Evolutionary conservation across 306 rosid genomes (phyloP).

Genomic region (Citrullus mucosospermus): DNA sequence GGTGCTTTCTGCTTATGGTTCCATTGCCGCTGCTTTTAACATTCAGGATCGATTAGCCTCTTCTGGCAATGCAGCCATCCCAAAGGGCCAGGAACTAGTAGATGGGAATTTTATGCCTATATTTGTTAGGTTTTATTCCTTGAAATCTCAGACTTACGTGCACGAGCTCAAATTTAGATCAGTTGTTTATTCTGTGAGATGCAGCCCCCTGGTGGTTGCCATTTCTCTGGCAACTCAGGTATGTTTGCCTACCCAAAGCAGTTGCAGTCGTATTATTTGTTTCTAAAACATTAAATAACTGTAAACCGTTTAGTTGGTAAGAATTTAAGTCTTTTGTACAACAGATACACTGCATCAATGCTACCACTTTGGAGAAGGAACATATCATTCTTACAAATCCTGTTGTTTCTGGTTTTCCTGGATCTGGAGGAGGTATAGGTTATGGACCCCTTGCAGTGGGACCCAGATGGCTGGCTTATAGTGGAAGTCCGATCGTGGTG

Average conservation of each 20-base stretch:
- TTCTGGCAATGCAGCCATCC: constrained; percentile 28
- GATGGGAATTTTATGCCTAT: constrained; percentile 61
- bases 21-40: constrained; percentile 41
- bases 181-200: constrained; percentile 68
- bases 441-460: constrained; percentile 96
- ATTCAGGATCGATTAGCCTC: constrained; percentile 34
- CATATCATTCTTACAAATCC: constrained; percentile 81
- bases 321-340: constrained; percentile 5
- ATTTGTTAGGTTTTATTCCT: constrained; percentile 65
- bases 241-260: constrained; percentile 6
- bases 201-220: constrained; percentile 81
- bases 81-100: constrained; percentile 42
- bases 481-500: constrained; percentile 55
- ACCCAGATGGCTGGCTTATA: constrained; percentile 92
- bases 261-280: neutral
- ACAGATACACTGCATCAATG: constrained; percentile 87
- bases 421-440: constrained; percentile 72
- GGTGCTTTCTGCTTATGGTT: constrained; percentile 65
- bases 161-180: constrained; percentile 82
- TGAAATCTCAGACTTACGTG: constrained; percentile 71
- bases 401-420: constrained; percentile 38
- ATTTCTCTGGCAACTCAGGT: constrained; percentile 84
- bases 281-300: neutral
- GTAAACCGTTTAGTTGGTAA: neutral
- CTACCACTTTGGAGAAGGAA: constrained; percentile 63